These are phyloP conservation scores for Pseudopyrenochaeta lycopersici DNA, from an alignment of 2,329 filamentous ascomycete genomes.

Conservation along the genomic window DNA sequence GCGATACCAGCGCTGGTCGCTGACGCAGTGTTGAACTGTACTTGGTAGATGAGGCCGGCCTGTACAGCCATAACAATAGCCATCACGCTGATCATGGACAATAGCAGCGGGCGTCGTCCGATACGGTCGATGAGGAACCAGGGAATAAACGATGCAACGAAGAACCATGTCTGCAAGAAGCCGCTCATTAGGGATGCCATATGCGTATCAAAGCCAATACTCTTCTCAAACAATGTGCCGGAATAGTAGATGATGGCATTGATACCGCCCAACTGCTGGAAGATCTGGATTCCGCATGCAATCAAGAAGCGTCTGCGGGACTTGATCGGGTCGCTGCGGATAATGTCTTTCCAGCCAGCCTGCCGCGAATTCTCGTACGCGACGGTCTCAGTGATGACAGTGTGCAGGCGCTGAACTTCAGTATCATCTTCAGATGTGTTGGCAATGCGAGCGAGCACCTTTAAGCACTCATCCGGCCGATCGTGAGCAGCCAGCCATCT, in stretches of 20 bases:
- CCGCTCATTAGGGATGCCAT: conserved; percentile 26
- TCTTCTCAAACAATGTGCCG: conserved; percentile 25
- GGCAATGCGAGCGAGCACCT: conserved; percentile 20
- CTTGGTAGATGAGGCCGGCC: conserved; percentile 26
- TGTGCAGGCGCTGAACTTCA: conserved; percentile 21
- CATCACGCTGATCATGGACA: conserved; percentile 28
- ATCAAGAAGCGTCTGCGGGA: conserved; percentile 25
- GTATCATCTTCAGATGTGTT: conserved; percentile 10
- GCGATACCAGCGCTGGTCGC: conserved; percentile 21
- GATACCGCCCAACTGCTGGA: conserved; percentile 26
- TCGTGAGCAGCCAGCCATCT: conserved; percentile 26
- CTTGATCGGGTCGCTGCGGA: conserved; percentile 24
- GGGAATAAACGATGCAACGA: conserved; percentile 26
- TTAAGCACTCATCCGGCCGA: conserved; percentile 21
- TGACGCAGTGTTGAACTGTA: conserved; percentile 20
- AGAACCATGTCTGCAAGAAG: conserved; percentile 28
- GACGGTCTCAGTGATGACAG: conserved; percentile 25
- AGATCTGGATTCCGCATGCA: conserved; percentile 25
- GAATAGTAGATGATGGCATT: conserved; percentile 30
- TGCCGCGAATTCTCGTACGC: conserved; percentile 22
- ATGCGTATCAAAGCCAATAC: conserved; percentile 23
- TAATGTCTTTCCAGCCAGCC: conserved; percentile 25
- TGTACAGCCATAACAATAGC: conserved; percentile 27
- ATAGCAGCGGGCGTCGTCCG: conserved; percentile 19
- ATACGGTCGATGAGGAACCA: conserved; percentile 26